phyloP scores from a whole-genome alignment of 169 alveolate genomes.

The Cyclospora cayetanensis region DNA sequence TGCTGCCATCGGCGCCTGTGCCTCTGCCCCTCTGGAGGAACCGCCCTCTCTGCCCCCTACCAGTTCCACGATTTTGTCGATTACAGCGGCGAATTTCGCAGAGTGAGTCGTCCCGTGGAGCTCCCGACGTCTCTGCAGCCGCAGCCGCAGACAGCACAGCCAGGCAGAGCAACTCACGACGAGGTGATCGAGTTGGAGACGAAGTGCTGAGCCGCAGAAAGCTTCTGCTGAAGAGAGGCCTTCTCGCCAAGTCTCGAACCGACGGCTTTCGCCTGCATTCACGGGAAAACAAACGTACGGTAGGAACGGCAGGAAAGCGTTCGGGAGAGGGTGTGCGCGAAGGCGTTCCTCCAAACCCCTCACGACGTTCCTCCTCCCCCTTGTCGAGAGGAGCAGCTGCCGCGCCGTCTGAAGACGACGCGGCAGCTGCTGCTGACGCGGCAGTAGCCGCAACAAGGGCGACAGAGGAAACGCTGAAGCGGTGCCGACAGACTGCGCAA shows the following conservation, averaged over 20 bases:
- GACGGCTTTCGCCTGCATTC: too few relatives aligned
- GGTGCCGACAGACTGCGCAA: slow-evolving; percentile 21
- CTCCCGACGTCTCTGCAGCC: neutral
- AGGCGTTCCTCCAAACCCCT: too few relatives aligned
- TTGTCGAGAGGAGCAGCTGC: too few relatives aligned
- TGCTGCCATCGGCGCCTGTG: neutral
- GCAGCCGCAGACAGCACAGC: neutral
- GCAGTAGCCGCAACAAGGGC: slow-evolving; percentile 24
- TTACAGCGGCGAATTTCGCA: slow-evolving; percentile 48
- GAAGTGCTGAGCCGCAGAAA: neutral
- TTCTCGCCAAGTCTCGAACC: neutral
- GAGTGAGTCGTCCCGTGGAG: slow-evolving; percentile 4
- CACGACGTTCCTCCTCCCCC: too few relatives aligned
- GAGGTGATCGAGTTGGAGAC: neutral
- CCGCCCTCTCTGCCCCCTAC: neutral
- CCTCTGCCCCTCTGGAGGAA: neutral
- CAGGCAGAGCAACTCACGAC: neutral
- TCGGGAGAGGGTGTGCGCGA: slow-evolving; percentile 20
- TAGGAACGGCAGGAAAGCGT: neutral
- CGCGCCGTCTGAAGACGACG: too few relatives aligned
- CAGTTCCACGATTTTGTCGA: slow-evolving; percentile 32
- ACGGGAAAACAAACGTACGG: too few relatives aligned
- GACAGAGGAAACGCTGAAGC: neutral
- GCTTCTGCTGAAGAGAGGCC: neutral
- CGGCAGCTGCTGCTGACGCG: neutral